These are phyloP conservation scores for Trichoderma oligosporum DNA, from an alignment of 2,329 filamentous ascomycete species.

Conservation along the genomic window DNA sequence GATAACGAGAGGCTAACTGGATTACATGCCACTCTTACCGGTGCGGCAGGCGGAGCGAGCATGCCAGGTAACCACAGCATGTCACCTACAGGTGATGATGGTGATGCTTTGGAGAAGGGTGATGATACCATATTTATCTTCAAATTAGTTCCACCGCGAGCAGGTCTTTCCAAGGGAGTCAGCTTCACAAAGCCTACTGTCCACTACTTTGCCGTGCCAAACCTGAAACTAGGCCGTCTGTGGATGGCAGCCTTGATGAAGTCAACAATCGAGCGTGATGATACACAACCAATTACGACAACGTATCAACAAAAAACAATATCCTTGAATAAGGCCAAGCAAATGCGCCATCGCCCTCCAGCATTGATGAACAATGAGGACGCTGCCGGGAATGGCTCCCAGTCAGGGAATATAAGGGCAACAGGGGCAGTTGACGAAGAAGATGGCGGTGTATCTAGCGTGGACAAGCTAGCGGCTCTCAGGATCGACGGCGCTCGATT, in stretches of 20 bases:
- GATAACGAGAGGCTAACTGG: conserved; percentile 88
- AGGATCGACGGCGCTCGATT: conserved; percentile 34
- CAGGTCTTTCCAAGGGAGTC: conserved; percentile 82
- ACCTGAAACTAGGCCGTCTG: conserved; percentile 76
- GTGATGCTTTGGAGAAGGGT: conserved; percentile 41
- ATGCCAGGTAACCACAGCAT: conserved; percentile 52
- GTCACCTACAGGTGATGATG: conserved; percentile 42
- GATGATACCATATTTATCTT: conserved; percentile 88
- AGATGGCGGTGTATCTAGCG: conserved; percentile 42
- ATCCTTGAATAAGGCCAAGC: conserved; percentile 79
- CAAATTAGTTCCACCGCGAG: conserved; percentile 88
- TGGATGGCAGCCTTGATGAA: conserved; percentile 99
- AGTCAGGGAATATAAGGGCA: conserved; percentile 33
- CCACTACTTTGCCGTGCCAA: conserved; percentile 96
- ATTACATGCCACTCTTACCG: conserved; percentile 86
- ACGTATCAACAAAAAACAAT: conserved; percentile 98
- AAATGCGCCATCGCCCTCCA: conserved; percentile 84
- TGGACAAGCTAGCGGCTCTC: conserved; percentile 38
- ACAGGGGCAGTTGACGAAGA: conserved; percentile 44
- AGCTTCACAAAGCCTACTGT: conserved; percentile 97
- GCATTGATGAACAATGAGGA: conserved; percentile 71
- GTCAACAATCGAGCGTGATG: conserved; percentile 93
- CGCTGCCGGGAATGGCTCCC: conserved; percentile 31
- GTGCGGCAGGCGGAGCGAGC: conserved; percentile 57
- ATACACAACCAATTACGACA: conserved; percentile 72